phyloP scores from a whole-genome alignment of 148 eudicot species.

The Fallopia convolvulus region DNA sequence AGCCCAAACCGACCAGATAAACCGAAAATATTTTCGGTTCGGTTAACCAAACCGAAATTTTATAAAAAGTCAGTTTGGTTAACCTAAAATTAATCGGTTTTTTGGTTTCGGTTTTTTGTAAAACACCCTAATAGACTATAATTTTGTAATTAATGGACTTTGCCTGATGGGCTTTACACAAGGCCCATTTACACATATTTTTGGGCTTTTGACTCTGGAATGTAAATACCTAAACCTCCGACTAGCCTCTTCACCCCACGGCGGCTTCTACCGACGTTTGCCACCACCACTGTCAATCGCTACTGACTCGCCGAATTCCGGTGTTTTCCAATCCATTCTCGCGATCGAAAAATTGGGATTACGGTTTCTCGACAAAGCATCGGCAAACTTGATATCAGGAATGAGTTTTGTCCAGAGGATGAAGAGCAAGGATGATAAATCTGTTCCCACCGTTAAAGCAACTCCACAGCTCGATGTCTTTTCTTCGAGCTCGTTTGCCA shows the following conservation, averaged over 20 bases:
- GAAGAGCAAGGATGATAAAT: not conserved
- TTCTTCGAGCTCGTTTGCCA: slow-evolving; percentile 68
- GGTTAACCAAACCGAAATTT: too few species aligned
- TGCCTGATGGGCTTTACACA: not conserved
- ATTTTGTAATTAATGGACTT: not conserved
- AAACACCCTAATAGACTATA: too few species aligned
- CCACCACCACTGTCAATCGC: not conserved
- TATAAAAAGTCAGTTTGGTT: too few species aligned
- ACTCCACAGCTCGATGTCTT: slow-evolving; percentile 35
- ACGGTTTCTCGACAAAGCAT: not conserved
- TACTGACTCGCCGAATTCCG: not conserved
- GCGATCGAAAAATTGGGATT: too few species aligned
- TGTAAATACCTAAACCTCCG: not conserved
- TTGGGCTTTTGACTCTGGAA: not conserved
- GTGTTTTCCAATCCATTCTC: not conserved
- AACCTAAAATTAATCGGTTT: too few species aligned
- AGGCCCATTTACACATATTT: not conserved
- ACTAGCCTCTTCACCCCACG: not conserved
- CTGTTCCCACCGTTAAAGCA: slow-evolving; percentile 4
- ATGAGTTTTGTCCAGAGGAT: not conserved
- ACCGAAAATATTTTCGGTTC: too few species aligned
- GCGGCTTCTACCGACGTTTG: not conserved
- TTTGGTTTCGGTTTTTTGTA: too few species aligned
- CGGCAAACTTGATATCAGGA: not conserved
- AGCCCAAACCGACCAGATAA: too few species aligned